phyloP scores from a whole-genome alignment of 169 alveolate species.

The Plasmodium berghei region DNA sequence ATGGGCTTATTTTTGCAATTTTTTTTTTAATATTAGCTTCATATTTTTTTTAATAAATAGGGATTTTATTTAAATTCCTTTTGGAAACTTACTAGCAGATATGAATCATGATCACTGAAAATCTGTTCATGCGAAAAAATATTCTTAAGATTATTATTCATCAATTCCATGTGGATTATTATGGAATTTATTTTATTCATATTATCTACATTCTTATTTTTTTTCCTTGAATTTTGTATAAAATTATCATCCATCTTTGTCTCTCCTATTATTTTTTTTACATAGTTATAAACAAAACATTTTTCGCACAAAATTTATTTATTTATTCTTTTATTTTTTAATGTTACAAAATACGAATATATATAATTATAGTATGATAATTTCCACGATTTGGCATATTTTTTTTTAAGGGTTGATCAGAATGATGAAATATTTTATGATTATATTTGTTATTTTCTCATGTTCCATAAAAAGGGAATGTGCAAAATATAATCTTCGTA shows the following conservation, averaged over 20 bases:
- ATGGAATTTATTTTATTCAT: constrained; percentile 49
- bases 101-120: constrained; percentile 55
- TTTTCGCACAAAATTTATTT: background rate
- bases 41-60: too few species aligned
- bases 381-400: too few species aligned
- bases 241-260: constrained; percentile 39
- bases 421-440: too few species aligned
- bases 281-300: background rate
- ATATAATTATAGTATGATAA: background rate
- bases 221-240: constrained; percentile 20
- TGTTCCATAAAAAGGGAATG: too few species aligned
- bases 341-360: background rate
- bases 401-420: too few species aligned
- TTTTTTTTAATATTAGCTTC: too few species aligned
- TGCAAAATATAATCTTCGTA: too few species aligned
- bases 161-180: constrained; percentile 60
- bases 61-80: too few species aligned
- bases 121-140: constrained; percentile 33
- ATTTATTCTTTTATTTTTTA: background rate
- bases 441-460: too few species aligned
- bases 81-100: constrained; percentile 40
- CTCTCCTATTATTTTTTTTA: background rate
- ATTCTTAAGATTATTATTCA: constrained; percentile 49
- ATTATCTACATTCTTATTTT: constrained; percentile 49
- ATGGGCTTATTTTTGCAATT: background rate